Conservation (phyloP, 371 early-diverging fungal genomes). For the Syncephalis plumigaleata region DNA sequence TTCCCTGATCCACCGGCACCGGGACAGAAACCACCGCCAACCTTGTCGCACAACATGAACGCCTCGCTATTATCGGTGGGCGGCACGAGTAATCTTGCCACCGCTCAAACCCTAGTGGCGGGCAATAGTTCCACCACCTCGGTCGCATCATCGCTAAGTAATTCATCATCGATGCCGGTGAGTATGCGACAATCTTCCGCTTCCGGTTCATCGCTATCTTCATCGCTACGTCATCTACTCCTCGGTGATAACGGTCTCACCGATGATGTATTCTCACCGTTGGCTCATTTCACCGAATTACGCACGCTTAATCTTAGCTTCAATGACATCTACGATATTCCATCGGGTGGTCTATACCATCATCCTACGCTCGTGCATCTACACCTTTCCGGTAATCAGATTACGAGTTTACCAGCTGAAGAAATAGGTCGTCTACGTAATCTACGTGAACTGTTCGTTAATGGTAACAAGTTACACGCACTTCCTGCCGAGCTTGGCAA, state of each 20-base stretch:
- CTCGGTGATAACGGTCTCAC: constrained; percentile 70
- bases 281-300: constrained; percentile 52
- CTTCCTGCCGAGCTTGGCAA: constrained; percentile 86
- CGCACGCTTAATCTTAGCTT: constrained; percentile 63
- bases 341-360: constrained; percentile 23
- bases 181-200: neutral
- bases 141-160: neutral
- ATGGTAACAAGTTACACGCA: constrained; percentile 78
- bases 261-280: constrained; percentile 65
- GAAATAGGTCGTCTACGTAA: constrained; percentile 59
- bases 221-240: constrained; percentile 36
- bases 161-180: neutral
- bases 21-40: neutral
- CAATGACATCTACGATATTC: constrained; percentile 70
- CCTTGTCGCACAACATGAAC: neutral
- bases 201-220: constrained; percentile 31
- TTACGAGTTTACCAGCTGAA: constrained; percentile 69
- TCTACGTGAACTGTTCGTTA: constrained; percentile 58
- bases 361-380: constrained; percentile 45
- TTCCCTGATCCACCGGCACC: constrained; percentile 18
- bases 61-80: neutral
- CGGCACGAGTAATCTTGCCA: neutral
- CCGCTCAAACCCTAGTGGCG: neutral
- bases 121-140: neutral
- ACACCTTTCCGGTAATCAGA: constrained; percentile 69